Conservation (phyloP, 2,329 filamentous ascomycete species). For the Neofusicoccum sp. region DNA sequence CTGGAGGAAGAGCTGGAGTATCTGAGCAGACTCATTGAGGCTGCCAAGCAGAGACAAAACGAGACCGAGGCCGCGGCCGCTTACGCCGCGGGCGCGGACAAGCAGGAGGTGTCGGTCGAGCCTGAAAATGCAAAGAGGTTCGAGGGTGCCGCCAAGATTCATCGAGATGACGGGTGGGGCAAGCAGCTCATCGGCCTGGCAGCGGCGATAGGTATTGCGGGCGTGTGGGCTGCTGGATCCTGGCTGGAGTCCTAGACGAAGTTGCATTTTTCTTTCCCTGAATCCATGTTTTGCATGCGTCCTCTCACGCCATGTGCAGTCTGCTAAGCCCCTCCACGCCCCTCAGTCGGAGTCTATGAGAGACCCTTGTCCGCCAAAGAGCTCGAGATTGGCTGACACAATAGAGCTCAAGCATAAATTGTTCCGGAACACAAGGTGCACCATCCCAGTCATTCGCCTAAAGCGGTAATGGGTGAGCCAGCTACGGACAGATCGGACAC, state of each 20-base stretch:
- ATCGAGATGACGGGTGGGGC: constrained; percentile 37
- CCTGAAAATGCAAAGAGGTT: constrained; percentile 24
- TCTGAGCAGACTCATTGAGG: constrained; percentile 63
- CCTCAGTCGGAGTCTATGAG: no score
- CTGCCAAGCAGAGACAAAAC: constrained; percentile 44
- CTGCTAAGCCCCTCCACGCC: not conserved
- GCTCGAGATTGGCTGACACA: not conserved
- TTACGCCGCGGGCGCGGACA: constrained; percentile 26
- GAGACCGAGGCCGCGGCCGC: constrained; percentile 27
- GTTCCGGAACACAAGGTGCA: not conserved
- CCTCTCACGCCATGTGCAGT: not conserved
- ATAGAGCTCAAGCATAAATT: not conserved
- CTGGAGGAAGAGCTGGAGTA: constrained; percentile 70
- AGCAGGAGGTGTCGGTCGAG: constrained; percentile 14
- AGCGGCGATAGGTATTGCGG: constrained; percentile 39
- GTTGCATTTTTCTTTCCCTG: not conserved
- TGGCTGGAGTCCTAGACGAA: constrained; percentile 31
- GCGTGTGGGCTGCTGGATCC: constrained; percentile 41
- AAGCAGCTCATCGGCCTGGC: constrained; percentile 41
- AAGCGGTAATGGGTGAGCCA: not conserved
- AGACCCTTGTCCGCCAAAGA: not conserved
- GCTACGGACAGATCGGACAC: not conserved
- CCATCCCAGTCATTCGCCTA: not conserved
- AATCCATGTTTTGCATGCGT: not conserved
- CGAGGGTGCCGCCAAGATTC: constrained; percentile 36